Evolutionary conservation across 768 basidiomycete species (phyloP).

Genomic region (Lentinula sp.): DNA sequence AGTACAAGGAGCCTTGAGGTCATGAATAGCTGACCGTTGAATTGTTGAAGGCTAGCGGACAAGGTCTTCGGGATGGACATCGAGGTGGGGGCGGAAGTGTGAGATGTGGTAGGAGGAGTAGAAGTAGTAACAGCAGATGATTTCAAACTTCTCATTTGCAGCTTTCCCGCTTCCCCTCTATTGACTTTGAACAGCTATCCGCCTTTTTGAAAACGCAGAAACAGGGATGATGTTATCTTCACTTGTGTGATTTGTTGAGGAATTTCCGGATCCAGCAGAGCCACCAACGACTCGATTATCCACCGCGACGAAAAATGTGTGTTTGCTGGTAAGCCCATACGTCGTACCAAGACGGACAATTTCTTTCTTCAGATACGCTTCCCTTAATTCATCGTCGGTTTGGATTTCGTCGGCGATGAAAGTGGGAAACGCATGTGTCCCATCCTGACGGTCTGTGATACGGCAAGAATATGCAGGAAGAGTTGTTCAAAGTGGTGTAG

Average conservation of each 20-base stretch:
- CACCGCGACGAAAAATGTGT: slow-evolving; percentile 6
- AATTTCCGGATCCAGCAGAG: background rate
- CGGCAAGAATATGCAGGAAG: slow-evolving; percentile 1
- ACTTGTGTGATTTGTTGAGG: background rate
- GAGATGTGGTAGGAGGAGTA: background rate
- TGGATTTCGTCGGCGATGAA: background rate
- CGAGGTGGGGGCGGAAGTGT: background rate
- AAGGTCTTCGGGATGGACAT: background rate
- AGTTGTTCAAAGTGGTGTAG: background rate
- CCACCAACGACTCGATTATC: background rate
- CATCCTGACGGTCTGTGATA: slow-evolving; percentile 1
- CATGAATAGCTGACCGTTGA: background rate
- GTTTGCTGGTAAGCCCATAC: background rate
- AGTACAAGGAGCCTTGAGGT: background rate
- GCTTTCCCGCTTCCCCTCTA: background rate
- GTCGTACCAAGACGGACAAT: slow-evolving; percentile 1
- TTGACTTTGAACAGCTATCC: background rate
- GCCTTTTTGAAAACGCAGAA: background rate
- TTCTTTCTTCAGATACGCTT: background rate
- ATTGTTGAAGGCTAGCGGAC: background rate
- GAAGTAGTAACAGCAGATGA: background rate
- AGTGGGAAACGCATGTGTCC: background rate
- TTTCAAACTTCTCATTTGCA: background rate
- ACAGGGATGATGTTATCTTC: background rate
- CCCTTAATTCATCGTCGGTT: background rate